Evolutionary conservation across 768 basidiomycete species (phyloP).

Genomic region (Exsudoporus frostii): DNA sequence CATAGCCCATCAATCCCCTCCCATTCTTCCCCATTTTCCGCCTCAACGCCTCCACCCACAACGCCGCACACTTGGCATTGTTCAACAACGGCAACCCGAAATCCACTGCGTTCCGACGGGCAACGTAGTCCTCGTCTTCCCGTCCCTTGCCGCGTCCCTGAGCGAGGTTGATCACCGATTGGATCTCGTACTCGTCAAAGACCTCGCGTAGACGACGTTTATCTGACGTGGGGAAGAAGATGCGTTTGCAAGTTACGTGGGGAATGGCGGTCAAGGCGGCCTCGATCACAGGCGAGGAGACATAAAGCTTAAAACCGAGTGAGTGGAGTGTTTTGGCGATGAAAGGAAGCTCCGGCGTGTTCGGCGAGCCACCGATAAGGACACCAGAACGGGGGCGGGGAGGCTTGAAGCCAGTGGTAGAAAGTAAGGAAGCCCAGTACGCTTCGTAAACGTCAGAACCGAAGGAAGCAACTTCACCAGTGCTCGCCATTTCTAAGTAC

Average conservation of each 20-base stretch:
- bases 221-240: slow-evolving; percentile 95
- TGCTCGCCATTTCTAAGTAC: slow-evolving; percentile 88
- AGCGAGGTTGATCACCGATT: slow-evolving; percentile 91
- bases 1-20: slow-evolving; percentile 62
- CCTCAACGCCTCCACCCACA: slow-evolving; percentile 88
- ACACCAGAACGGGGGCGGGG: slow-evolving; percentile 84
- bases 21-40: slow-evolving; percentile 80
- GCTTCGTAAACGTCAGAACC: slow-evolving; percentile 93
- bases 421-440: slow-evolving; percentile 92
- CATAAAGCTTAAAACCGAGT: slow-evolving; percentile 95
- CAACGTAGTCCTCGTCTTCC: slow-evolving; percentile 94
- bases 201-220: slow-evolving; percentile 94
- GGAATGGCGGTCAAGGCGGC: slow-evolving; percentile 75
- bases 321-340: slow-evolving; percentile 79
- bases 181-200: slow-evolving; percentile 91
- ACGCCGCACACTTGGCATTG: slow-evolving; percentile 81
- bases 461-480: slow-evolving; percentile 96
- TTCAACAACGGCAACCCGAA: slow-evolving; percentile 92
- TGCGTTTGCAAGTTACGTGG: slow-evolving; percentile 79
- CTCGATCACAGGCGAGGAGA: slow-evolving; percentile 77
- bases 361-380: slow-evolving; percentile 87
- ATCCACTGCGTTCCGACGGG: slow-evolving; percentile 93
- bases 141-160: slow-evolving; percentile 70
- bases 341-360: slow-evolving; percentile 79
- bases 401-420: slow-evolving; percentile 93